Evolutionary conservation across 306 rosid species (phyloP).

Genomic region (Canavalia gladiata): DNA sequence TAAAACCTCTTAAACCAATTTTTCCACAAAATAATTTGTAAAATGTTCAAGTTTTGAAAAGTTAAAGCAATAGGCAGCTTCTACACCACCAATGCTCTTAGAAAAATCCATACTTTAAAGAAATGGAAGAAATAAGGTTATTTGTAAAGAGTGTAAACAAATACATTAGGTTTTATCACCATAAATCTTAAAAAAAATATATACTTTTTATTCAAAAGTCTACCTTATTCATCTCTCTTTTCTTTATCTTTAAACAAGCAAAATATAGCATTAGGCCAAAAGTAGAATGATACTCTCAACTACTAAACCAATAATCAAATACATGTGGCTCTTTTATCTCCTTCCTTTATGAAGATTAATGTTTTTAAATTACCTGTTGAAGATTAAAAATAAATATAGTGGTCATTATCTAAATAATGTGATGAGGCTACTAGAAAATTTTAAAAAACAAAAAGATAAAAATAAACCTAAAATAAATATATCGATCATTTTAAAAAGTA

Average conservation of each 20-base stretch:
- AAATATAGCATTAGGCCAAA: constrained; percentile 67
- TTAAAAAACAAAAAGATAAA: not conserved
- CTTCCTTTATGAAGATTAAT: constrained; percentile 69
- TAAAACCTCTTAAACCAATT: constrained; percentile 96
- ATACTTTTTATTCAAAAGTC: constrained; percentile 26
- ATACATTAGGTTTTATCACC: constrained; percentile 41
- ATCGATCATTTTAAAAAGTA: no score
- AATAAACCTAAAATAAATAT: no score
- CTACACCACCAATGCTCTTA: constrained; percentile 67
- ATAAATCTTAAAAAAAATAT: constrained; percentile 33
- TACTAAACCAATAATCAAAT: constrained; percentile 75
- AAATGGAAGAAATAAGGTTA: constrained; percentile 52
- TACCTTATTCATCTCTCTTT: constrained; percentile 69
- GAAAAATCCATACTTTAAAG: constrained; percentile 58
- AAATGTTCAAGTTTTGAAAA: constrained; percentile 74
- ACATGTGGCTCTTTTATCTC: constrained; percentile 52
- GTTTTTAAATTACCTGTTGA: constrained; percentile 79
- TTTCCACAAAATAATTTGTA: constrained; percentile 79
- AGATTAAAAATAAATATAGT: constrained; percentile 47
- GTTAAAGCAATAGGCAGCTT: constrained; percentile 82
- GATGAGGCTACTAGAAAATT: constrained; percentile 14
- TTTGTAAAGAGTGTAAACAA: constrained; percentile 55
- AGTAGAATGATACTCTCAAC: constrained; percentile 79
- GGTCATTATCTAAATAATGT: constrained; percentile 19
- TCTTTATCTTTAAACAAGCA: constrained; percentile 68